Percentiles rank a stretch among this genome's conserved stretches.
phyloP scores from a whole-genome alignment of 805 yeast genomes.

The Metschnikowia colocasiae region DNA sequence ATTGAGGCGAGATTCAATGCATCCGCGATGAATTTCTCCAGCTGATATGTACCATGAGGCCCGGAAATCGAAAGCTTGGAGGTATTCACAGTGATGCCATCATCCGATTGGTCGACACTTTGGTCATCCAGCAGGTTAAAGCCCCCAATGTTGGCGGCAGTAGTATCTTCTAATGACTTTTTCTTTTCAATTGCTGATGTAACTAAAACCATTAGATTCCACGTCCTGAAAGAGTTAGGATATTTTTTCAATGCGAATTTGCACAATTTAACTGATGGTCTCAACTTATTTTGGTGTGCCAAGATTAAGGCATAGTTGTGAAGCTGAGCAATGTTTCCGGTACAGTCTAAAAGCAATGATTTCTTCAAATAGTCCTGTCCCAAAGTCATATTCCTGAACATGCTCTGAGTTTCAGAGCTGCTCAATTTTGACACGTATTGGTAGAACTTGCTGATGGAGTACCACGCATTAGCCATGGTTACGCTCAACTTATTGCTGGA shows the following conservation, averaged over 20 bases:
- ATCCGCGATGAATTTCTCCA: slow-evolving; percentile 54
- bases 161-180: slow-evolving; percentile 15
- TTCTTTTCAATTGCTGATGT: slow-evolving; percentile 58
- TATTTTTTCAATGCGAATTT: slow-evolving; percentile 47
- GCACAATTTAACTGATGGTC: slow-evolving; percentile 42
- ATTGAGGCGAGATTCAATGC: slow-evolving; percentile 44
- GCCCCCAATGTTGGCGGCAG: background rate
- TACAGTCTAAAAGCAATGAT: slow-evolving; percentile 34
- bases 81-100: background rate
- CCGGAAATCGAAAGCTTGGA: background rate
- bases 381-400: slow-evolving; percentile 12
- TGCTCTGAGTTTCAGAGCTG: slow-evolving; percentile 21
- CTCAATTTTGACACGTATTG: slow-evolving; percentile 27
- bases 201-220: slow-evolving; percentile 67
- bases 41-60: slow-evolving; percentile 30
- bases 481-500: slow-evolving; percentile 4
- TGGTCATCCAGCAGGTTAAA: background rate
- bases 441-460: slow-evolving; percentile 30
- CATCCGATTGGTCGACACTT: background rate
- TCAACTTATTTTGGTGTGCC: slow-evolving; percentile 41
- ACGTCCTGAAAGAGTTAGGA: slow-evolving; percentile 56
- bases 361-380: slow-evolving; percentile 27
- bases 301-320: slow-evolving; percentile 47
- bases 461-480: slow-evolving; percentile 37
- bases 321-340: slow-evolving; percentile 28